Evolutionary conservation across 2,329 filamentous ascomycete genomes (phyloP).

Genomic region (Westerdykella aurantiaca): DNA sequence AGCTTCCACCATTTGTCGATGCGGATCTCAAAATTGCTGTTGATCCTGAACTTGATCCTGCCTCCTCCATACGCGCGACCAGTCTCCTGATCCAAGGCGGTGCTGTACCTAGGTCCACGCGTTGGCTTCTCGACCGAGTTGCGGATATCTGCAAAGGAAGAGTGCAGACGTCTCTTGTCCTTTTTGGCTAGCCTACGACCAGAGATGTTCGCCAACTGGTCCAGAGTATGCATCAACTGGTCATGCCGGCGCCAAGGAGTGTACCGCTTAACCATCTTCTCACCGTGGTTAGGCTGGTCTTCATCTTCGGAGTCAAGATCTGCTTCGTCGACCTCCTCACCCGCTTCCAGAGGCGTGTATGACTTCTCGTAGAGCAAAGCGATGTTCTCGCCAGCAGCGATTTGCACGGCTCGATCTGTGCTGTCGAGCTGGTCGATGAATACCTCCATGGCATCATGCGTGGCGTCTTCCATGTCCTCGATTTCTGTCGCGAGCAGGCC

Average conservation of each 20-base stretch:
- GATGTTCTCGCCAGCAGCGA: constrained; percentile 72
- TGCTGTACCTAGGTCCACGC: constrained; percentile 61
- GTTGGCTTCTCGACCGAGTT: constrained; percentile 62
- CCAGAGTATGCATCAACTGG: constrained; percentile 55
- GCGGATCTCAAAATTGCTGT: constrained; percentile 53
- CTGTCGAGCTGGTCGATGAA: constrained; percentile 84
- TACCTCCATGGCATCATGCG: constrained; percentile 67
- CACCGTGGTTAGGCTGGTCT: constrained; percentile 20
- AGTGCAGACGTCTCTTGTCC: constrained; percentile 61
- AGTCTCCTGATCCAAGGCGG: constrained; percentile 56
- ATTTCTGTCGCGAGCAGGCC: constrained; percentile 72
- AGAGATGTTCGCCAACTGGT: constrained; percentile 55
- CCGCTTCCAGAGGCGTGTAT: constrained; percentile 53
- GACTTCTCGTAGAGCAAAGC: constrained; percentile 76
- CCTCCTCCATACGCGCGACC: constrained; percentile 55
- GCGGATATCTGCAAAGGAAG: constrained; percentile 60
- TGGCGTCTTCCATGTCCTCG: constrained; percentile 66
- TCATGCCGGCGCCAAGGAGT: constrained; percentile 60
- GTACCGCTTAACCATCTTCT: constrained; percentile 56
- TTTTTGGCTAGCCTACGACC: constrained; percentile 60
- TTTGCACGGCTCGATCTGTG: constrained; percentile 64
- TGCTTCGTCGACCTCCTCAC: constrained; percentile 48
- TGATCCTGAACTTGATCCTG: constrained; percentile 56
- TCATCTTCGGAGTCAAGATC: constrained; percentile 45
- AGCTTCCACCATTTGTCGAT: constrained; percentile 73